A percentile compares a stretch with the other conserved stretches of the same genome.
phyloP scores from a whole-genome alignment of 805 yeast genomes.

The Cyberlindnera americana region DNA sequence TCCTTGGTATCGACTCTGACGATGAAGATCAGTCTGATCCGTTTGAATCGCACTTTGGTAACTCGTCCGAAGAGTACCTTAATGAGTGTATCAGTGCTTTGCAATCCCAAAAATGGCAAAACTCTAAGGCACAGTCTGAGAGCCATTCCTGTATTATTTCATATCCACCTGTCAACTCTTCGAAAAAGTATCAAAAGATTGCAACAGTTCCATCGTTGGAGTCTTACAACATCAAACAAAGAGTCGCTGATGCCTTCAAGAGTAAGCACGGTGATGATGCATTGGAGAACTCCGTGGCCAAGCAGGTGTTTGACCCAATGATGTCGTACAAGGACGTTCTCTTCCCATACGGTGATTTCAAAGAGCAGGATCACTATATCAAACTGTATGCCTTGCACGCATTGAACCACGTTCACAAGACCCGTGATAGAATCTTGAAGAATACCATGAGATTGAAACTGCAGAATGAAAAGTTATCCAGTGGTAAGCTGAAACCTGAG shows the following conservation, averaged over 20 bases:
- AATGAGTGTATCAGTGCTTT: constrained; percentile 33
- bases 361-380: constrained; percentile 52
- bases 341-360: constrained; percentile 50
- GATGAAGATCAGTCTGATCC: constrained; percentile 57
- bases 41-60: constrained; percentile 71
- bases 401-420: constrained; percentile 79
- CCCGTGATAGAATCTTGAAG: constrained; percentile 79
- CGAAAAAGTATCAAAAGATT: constrained; percentile 19
- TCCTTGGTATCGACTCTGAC: constrained; percentile 17
- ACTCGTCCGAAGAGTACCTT: constrained; percentile 33
- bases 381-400: constrained; percentile 67
- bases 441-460: constrained; percentile 58
- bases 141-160: constrained; percentile 23
- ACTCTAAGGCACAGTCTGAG: constrained; percentile 21
- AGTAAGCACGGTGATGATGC: constrained; percentile 16
- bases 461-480: constrained; percentile 38
- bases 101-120: constrained; percentile 29
- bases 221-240: constrained; percentile 45
- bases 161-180: constrained; percentile 25
- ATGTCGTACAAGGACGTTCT: constrained; percentile 70
- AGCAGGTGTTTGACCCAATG: constrained; percentile 56
- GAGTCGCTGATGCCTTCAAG: constrained; percentile 31
- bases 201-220: constrained; percentile 24
- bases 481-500: constrained; percentile 33
- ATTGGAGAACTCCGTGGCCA: constrained; percentile 43